These are phyloP conservation scores for Silene conica DNA, from an alignment of 148 eudicot genomes.

Conservation along the genomic window DNA sequence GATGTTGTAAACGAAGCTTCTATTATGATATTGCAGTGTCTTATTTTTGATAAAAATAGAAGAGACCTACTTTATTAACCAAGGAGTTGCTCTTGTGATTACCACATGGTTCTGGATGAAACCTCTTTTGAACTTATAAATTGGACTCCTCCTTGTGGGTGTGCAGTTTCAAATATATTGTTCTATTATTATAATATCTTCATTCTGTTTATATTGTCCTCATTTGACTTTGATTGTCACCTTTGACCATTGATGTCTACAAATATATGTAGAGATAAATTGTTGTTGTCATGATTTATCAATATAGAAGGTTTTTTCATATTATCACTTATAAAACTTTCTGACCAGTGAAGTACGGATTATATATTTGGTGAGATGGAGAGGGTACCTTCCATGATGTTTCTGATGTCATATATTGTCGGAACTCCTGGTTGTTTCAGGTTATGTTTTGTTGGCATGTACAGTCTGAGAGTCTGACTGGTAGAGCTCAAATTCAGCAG, in stretches of 20 bases:
- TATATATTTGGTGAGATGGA: neutral
- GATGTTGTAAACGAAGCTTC: neutral
- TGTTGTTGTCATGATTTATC: neutral
- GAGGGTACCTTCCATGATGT: neutral
- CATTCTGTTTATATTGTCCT: neutral
- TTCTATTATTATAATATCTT: neutral
- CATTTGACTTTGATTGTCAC: neutral
- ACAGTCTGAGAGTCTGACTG: neutral
- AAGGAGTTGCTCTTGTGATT: too few relatives aligned
- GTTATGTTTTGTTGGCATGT: neutral
- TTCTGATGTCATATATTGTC: neutral
- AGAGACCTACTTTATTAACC: neutral
- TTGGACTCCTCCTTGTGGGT: neutral
- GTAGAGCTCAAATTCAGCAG: neutral
- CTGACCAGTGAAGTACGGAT: neutral
- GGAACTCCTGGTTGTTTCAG: neutral
- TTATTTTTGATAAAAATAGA: neutral
- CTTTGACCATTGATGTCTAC: neutral
- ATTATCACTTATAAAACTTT: too few relatives aligned
- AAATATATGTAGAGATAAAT: neutral
- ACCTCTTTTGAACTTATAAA: neutral
- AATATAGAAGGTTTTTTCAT: too few relatives aligned
- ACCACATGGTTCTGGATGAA: too few relatives aligned
- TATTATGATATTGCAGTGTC: neutral
- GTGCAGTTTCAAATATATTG: neutral